These are phyloP conservation scores for Diphasiastrum complanatum DNA, from an alignment of 83 land plant species.

Conservation along the genomic window DNA sequence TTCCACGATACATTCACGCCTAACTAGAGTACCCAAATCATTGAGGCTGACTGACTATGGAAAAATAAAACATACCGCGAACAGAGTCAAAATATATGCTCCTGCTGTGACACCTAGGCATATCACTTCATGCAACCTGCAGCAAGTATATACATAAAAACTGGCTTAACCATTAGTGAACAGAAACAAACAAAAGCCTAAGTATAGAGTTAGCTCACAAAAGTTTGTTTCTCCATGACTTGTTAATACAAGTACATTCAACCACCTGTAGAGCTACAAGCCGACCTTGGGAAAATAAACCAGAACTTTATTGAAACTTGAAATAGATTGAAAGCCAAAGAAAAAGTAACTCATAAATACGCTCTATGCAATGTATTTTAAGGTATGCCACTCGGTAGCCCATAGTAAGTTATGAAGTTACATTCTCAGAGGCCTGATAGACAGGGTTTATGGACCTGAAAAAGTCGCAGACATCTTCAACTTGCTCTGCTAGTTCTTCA, in stretches of 20 bases:
- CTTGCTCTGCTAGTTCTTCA: constrained; percentile 76
- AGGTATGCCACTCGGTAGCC: too few relatives aligned
- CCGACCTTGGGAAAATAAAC: too few relatives aligned
- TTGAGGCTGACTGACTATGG: too few relatives aligned
- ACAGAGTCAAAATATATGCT: constrained; percentile 76
- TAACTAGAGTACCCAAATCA: too few relatives aligned
- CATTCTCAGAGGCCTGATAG: too few relatives aligned
- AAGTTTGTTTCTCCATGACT: too few relatives aligned
- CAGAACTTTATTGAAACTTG: too few relatives aligned
- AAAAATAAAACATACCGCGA: constrained; percentile 51
- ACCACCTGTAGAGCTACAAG: neutral
- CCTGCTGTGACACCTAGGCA: constrained; percentile 88
- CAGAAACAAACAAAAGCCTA: neutral
- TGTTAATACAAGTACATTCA: too few relatives aligned
- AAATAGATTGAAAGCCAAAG: neutral
- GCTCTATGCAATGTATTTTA: too few relatives aligned
- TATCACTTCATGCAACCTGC: constrained; percentile 59
- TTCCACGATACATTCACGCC: too few relatives aligned
- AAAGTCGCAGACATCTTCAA: constrained; percentile 69
- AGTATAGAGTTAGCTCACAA: too few relatives aligned
- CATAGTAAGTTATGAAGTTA: too few relatives aligned
- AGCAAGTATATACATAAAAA: neutral
- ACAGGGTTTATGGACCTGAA: constrained; percentile 47
- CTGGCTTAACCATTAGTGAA: neutral
- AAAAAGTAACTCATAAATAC: neutral